Evolutionary conservation across 495 filamentous ascomycete genomes (phyloP).

Genomic region (Amphirosellinia nigrospora): DNA sequence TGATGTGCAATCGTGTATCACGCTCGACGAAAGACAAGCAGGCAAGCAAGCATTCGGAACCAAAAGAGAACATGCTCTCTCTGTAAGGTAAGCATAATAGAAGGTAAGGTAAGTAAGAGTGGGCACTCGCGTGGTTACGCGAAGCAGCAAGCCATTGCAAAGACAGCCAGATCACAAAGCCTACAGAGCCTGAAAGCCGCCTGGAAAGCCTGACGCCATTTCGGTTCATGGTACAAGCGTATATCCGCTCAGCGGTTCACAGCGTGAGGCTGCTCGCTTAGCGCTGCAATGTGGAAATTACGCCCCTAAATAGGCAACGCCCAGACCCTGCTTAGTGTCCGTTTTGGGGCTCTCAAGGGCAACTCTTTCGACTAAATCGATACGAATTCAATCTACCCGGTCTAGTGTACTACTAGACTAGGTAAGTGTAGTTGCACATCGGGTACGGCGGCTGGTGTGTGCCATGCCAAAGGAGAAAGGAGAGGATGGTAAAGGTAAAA

Average conservation of each 20-base stretch:
- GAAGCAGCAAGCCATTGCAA: neutral
- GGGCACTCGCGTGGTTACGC: slow-evolving; percentile 7
- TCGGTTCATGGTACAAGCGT: slow-evolving; percentile 13
- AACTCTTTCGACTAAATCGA: neutral
- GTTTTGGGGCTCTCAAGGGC: neutral
- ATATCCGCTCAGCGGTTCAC: slow-evolving; percentile 13
- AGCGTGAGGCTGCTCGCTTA: slow-evolving; percentile 23
- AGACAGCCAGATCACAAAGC: slow-evolving; percentile 18
- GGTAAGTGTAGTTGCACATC: neutral
- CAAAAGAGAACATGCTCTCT: neutral
- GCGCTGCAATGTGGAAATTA: slow-evolving; percentile 26
- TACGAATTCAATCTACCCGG: neutral
- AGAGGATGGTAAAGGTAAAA: neutral
- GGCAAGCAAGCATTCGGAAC: neutral
- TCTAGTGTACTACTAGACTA: slow-evolving; percentile 12
- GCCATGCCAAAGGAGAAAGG: slow-evolving; percentile 5
- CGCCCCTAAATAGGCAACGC: slow-evolving; percentile 17
- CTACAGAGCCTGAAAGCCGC: neutral
- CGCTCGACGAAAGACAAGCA: neutral
- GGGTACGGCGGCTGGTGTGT: neutral
- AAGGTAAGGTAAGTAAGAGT: neutral
- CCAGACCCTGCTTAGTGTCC: slow-evolving; percentile 23
- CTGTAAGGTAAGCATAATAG: too few relatives aligned
- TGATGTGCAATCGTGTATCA: neutral
- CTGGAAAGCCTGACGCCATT: slow-evolving; percentile 21